Evolutionary conservation across 1,139 yeast genomes (phyloP), one percentile per base, ranked within the genome.

Genomic region (Debaryomyces fabryi): DNA sequence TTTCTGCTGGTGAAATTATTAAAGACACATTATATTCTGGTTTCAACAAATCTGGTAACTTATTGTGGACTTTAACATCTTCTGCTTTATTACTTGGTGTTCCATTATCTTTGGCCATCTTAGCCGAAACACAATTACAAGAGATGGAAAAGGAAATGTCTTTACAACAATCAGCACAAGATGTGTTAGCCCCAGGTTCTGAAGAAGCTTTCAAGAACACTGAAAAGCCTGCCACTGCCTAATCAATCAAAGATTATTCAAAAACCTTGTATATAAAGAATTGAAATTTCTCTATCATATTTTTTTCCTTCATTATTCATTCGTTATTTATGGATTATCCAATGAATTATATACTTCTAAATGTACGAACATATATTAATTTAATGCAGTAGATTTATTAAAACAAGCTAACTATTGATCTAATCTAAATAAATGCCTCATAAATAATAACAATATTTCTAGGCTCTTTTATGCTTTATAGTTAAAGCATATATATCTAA

Each of bases 81-180:
- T 82, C 95, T 47, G 85, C 90, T 36, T 74, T 95, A 62, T 81
- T 93, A 57, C 77, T 93, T 62, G 98, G 97, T 65, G 96, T 91
- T 48, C 99, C 99, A 54, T 78, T 90, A 59, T 86, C 97, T 6
- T 78, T 93, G 64, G 88, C 97, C 47, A 88, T 92, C 58, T 79
- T 92, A 62, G 85, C 92, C 53, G 99, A 92, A 76, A 93, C 91
- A 63, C 97, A 92, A 74, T 81, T 92, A 66, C 85, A 85, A 67
- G 97, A 92, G 73, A 82, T 90, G 87, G 97, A 92, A 76, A 89
- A 88, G 76, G 96, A 90, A 66, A 85, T 91, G 80, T 84, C 87
- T 59, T 78, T 90, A 66, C 92, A 87, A 67, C 91, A 88, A 71
- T 86, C 89, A 52, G 89, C 95, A 34, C 89, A 85, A 64, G 95